Percentiles rank a stretch among this genome's conserved stretches.
Conservation (phyloP, 192 early-diverging fungal genomes). For the Podila epicladia region DNA sequence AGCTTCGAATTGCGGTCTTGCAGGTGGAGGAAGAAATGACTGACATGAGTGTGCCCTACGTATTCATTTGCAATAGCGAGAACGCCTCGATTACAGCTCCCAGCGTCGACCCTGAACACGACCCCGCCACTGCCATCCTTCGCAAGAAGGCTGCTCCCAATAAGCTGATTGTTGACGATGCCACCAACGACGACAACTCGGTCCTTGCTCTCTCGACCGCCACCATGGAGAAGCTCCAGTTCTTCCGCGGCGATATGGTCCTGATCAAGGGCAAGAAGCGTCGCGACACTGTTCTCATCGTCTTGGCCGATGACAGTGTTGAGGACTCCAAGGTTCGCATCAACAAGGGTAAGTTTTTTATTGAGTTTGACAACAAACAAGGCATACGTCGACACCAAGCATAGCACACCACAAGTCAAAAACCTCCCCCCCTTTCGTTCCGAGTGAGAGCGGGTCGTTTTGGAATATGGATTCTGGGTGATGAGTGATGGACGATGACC, state of each 20-base stretch:
- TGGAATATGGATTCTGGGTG: too few relatives aligned
- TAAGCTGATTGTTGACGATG: slow-evolving; percentile 96
- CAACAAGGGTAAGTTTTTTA: slow-evolving; percentile 61
- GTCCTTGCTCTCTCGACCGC: slow-evolving; percentile 76
- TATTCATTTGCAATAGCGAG: slow-evolving; percentile 23
- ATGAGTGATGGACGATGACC: too few relatives aligned
- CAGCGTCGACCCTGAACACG: slow-evolving; percentile 65
- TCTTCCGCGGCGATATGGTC: slow-evolving; percentile 87
- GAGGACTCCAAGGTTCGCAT: slow-evolving; percentile 83
- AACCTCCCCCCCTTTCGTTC: background rate
- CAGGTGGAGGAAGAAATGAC: too few relatives aligned
- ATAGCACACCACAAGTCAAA: too few relatives aligned
- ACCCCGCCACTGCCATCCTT: slow-evolving; percentile 91
- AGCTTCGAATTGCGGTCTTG: too few relatives aligned
- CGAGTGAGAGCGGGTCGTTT: too few relatives aligned
- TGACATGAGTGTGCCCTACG: too few relatives aligned
- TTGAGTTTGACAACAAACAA: too few relatives aligned
- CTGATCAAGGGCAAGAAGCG: slow-evolving; percentile 89
- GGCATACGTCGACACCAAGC: background rate
- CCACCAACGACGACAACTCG: slow-evolving; percentile 86
- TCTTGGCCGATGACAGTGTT: slow-evolving; percentile 80
- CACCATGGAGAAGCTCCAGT: slow-evolving; percentile 78
- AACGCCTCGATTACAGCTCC: slow-evolving; percentile 57
- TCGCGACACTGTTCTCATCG: slow-evolving; percentile 84
- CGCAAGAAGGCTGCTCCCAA: slow-evolving; percentile 64